A percentile compares a stretch with the other conserved stretches of the same genome.
These are phyloP conservation scores for Fusarium sp. DNA, from an alignment of 2,329 filamentous ascomycete genomes.

Conservation along the genomic window DNA sequence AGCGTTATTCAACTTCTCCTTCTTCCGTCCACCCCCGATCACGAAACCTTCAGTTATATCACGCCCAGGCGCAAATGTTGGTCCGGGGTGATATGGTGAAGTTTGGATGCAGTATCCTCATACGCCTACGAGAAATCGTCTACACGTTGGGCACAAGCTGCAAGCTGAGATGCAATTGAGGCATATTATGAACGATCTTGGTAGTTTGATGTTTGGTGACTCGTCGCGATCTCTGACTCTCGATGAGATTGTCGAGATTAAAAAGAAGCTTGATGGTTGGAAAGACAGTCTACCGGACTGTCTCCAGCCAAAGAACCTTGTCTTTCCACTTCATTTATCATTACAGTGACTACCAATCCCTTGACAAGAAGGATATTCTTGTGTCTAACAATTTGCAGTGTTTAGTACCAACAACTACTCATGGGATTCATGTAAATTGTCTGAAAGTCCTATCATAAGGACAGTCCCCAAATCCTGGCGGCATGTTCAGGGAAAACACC, in stretches of 20 bases:
- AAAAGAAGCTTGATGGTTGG: neutral
- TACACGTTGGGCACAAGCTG: too few species aligned
- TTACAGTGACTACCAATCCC: neutral
- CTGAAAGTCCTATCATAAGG: neutral
- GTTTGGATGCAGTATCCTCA: too few species aligned
- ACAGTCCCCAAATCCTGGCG: neutral
- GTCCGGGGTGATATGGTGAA: too few species aligned
- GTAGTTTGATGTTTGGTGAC: neutral
- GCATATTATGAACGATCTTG: neutral
- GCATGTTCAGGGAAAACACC: neutral
- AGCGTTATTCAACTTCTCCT: too few species aligned
- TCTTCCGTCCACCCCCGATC: too few species aligned
- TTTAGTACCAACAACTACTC: neutral
- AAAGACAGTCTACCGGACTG: neutral
- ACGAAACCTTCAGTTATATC: too few species aligned
- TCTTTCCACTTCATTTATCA: neutral
- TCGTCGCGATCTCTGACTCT: neutral
- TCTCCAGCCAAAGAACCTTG: neutral
- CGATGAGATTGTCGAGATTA: neutral
- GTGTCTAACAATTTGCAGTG: neutral
- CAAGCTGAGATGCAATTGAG: too few species aligned
- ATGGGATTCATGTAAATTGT: neutral
- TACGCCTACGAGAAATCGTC: too few species aligned
- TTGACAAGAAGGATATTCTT: accelerated
- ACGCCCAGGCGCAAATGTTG: too few species aligned